Percentiles rank a stretch among this genome's conserved stretches.
phyloP scores from a whole-genome alignment of 768 basidiomycete species.

The Hortiboletus flavorubellus region DNA sequence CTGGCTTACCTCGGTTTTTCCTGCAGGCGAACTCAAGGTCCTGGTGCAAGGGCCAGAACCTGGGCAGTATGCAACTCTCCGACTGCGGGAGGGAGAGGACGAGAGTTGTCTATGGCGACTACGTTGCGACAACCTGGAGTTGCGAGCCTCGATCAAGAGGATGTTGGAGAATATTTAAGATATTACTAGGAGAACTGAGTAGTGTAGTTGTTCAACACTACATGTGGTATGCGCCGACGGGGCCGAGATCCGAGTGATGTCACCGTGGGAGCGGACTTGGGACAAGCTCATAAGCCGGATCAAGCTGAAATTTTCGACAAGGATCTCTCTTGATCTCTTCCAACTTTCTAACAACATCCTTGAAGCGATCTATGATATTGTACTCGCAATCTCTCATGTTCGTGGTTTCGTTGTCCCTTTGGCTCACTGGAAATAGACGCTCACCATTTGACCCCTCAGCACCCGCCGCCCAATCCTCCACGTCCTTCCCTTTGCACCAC shows the following conservation, averaged over 20 bases:
- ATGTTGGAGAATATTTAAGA: constrained; percentile 31
- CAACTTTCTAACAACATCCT: constrained; percentile 3
- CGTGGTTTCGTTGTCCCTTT: neutral
- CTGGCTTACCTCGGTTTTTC: constrained; percentile 3
- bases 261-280: neutral
- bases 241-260: neutral
- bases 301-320: constrained; percentile 7
- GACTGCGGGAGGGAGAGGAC: constrained; percentile 62
- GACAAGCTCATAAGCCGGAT: neutral
- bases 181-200: too few species aligned
- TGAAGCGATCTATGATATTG: constrained; percentile 53
- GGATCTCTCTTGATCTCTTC: constrained; percentile 14
- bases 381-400: constrained; percentile 35
- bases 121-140: constrained; percentile 45
- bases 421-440: neutral
- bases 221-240: too few species aligned
- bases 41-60: constrained; percentile 35
- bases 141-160: constrained; percentile 45
- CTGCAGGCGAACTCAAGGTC: constrained; percentile 64
- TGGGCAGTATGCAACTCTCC: constrained; percentile 39
- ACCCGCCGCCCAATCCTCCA: constrained; percentile 34
- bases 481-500: constrained; percentile 57
- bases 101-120: constrained; percentile 72
- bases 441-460: constrained; percentile 17
- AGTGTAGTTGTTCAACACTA: neutral